Percentiles rank a stretch among this genome's conserved stretches.
Conservation (phyloP, 805 yeast species). For the Yamadazyma akitaensis region DNA sequence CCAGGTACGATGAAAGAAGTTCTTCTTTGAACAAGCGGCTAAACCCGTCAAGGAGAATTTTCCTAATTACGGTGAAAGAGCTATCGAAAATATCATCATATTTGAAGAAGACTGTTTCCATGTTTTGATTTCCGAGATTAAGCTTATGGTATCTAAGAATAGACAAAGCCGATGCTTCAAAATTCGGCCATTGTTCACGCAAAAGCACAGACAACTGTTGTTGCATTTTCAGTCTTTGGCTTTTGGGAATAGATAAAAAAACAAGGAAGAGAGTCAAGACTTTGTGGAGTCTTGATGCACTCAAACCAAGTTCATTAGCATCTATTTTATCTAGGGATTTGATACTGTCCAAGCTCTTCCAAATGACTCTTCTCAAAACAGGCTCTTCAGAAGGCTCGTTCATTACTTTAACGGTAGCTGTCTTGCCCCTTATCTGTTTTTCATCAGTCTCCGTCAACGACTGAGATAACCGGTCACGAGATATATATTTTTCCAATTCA, state of each 20-base stretch:
- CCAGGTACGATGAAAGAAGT: constrained; percentile 22
- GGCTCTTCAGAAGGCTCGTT: constrained; percentile 23
- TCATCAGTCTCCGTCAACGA: not conserved
- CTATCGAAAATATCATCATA: constrained; percentile 16
- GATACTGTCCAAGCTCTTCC: constrained; percentile 7
- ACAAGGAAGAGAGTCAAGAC: constrained; percentile 50
- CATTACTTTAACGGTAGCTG: not conserved
- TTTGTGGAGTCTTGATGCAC: constrained; percentile 39
- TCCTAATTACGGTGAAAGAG: not conserved
- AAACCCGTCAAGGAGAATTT: constrained; percentile 16
- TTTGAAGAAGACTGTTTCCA: constrained; percentile 10
- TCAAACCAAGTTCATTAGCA: constrained; percentile 31
- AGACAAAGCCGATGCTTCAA: constrained; percentile 41
- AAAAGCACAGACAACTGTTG: constrained; percentile 20
- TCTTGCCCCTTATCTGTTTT: not conserved
- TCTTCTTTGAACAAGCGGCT: constrained; percentile 25
- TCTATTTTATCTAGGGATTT: constrained; percentile 43
- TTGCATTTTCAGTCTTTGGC: constrained; percentile 30
- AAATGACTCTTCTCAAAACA: constrained; percentile 2
- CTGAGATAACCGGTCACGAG: not conserved
- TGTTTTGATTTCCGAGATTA: constrained; percentile 19
- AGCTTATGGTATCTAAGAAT: constrained; percentile 51
- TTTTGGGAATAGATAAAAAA: constrained; percentile 31
- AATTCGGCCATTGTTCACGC: constrained; percentile 36
- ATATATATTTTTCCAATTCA: not conserved